These are phyloP conservation scores for Oidium heveae DNA, from an alignment of 2,329 filamentous ascomycete genomes.

Conservation along the genomic window DNA sequence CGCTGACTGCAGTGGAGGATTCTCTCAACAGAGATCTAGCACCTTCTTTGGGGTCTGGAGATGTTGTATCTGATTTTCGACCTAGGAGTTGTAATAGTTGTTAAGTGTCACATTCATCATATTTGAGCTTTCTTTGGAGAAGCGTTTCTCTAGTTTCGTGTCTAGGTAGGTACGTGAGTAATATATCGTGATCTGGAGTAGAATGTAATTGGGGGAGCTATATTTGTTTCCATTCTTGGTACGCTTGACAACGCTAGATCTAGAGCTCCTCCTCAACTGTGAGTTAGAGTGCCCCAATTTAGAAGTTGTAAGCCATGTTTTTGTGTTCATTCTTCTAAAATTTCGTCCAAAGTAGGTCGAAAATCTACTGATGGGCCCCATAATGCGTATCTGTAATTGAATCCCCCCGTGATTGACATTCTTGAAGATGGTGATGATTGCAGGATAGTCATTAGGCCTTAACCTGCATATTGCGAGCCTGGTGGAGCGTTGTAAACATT, in stretches of 20 bases:
- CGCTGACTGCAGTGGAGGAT: background rate
- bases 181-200: too few species aligned
- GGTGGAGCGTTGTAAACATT: background rate
- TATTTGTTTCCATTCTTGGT: background rate
- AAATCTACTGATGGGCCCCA: background rate
- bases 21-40: background rate
- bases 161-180: too few species aligned
- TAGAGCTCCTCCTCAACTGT: background rate
- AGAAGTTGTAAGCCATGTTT: background rate
- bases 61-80: background rate
- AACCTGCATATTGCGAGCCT: background rate
- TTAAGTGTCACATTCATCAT: too few species aligned
- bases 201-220: background rate
- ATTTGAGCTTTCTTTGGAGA: too few species aligned
- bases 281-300: background rate
- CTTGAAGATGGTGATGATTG: background rate
- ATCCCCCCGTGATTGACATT: background rate
- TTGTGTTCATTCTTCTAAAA: background rate
- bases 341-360: background rate
- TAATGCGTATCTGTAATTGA: background rate
- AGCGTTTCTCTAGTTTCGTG: too few species aligned
- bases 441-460: background rate
- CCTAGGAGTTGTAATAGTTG: too few species aligned
- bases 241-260: background rate
- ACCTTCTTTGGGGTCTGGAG: background rate